A percentile compares a stretch with the other conserved stretches of the same genome.
Evolutionary conservation across 1,139 yeast genomes (phyloP).

Genomic region (Suhomyces guaymorum): DNA sequence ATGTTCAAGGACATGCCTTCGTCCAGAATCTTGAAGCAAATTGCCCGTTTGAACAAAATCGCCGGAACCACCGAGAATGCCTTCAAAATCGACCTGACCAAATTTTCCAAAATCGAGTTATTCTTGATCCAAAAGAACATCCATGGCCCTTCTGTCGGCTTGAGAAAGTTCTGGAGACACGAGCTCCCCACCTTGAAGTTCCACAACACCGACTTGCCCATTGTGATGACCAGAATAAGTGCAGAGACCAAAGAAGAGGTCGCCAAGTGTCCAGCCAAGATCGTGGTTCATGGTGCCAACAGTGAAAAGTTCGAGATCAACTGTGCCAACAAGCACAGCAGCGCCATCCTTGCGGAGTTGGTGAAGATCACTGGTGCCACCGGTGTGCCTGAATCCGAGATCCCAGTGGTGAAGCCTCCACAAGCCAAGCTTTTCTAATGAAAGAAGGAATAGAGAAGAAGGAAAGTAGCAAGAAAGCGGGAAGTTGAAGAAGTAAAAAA

Average conservation of each 20-base stretch:
- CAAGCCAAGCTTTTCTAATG: conserved; percentile 6
- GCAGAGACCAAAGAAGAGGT: conserved; percentile 43
- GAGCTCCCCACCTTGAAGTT: conserved; percentile 77
- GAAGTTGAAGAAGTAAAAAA: no score
- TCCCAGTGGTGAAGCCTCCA: conserved; percentile 22
- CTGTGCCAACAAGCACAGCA: conserved; percentile 30
- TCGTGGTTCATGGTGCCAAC: conserved; percentile 30
- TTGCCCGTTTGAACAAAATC: conserved; percentile 38
- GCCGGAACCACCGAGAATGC: conserved; percentile 43
- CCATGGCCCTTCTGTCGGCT: conserved; percentile 37
- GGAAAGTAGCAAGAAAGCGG: no score
- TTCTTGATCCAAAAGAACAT: conserved; percentile 29
- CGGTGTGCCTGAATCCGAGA: conserved; percentile 29
- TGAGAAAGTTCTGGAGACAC: conserved; percentile 64
- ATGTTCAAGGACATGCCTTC: conserved; percentile 31
- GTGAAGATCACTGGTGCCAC: conserved; percentile 34
- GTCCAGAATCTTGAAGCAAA: conserved; percentile 34
- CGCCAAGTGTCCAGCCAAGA: conserved; percentile 49
- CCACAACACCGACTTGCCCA: conserved; percentile 71
- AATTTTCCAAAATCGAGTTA: conserved; percentile 31
- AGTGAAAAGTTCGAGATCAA: conserved; percentile 29
- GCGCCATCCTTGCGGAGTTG: conserved; percentile 33
- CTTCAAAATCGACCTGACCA: conserved; percentile 30
- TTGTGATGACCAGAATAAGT: conserved; percentile 58
- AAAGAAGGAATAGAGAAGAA: conserved; percentile 1